Conservation (phyloP, 306 rosid genomes). For the Echinosophora koreensis region DNA sequence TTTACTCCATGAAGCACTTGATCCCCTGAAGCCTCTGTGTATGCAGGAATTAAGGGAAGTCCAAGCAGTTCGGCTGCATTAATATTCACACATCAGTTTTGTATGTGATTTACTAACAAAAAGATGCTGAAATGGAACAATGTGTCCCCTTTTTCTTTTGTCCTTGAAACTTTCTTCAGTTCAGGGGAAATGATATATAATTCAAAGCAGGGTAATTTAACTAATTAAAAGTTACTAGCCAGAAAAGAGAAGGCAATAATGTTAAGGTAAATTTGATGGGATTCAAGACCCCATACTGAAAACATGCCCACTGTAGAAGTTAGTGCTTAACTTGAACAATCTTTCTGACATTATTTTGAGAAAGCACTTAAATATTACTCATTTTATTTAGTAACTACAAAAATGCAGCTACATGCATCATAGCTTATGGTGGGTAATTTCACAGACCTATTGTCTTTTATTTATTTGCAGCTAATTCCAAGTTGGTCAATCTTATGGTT, state of each 20-base stretch:
- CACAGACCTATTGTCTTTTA: neutral
- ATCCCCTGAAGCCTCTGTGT: slow-evolving; percentile 66
- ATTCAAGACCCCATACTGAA: neutral
- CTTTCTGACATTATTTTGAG: slow-evolving; percentile 13
- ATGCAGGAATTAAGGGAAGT: slow-evolving; percentile 86
- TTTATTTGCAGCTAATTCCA: neutral
- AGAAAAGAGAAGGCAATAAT: neutral
- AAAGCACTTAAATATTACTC: neutral
- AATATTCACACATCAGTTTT: neutral
- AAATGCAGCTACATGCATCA: neutral
- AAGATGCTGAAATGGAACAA: neutral
- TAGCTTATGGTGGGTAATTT: neutral
- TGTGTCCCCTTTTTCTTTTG: neutral
- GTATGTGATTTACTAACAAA: neutral
- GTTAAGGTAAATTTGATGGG: slow-evolving; percentile 8
- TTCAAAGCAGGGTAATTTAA: slow-evolving; percentile 3
- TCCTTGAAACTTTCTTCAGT: neutral
- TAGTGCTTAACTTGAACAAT: neutral
- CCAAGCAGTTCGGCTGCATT: slow-evolving; percentile 85
- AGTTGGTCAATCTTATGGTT: neutral
- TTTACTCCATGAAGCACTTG: slow-evolving; percentile 80
- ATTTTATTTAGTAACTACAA: neutral
- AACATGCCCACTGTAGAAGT: neutral
- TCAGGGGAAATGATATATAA: neutral
- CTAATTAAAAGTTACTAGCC: no score